phyloP scores from a whole-genome alignment of 192 early-diverging fungal species.

The Phlyctochytrium planicorne region DNA sequence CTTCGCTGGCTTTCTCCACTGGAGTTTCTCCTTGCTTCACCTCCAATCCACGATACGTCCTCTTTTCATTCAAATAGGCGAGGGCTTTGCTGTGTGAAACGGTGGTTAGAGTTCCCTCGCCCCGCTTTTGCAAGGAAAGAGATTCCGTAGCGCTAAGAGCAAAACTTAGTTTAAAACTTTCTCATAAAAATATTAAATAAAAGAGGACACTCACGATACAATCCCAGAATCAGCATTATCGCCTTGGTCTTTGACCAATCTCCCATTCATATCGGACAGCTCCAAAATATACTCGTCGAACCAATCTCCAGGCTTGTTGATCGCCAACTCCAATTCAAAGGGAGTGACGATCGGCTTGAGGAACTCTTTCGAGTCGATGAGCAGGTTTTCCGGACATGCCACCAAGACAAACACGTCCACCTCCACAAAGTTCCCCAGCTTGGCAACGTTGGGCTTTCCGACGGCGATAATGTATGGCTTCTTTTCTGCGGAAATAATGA shows the following conservation, averaged over 20 bases:
- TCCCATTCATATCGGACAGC: constrained; percentile 23
- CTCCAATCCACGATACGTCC: constrained; percentile 82
- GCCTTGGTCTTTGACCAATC: background rate
- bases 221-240: background rate
- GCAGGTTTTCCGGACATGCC: constrained; percentile 91
- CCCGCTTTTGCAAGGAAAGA: background rate
- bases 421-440: constrained; percentile 97
- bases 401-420: constrained; percentile 90
- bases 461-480: constrained; percentile 87
- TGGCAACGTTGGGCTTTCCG: constrained; percentile 93
- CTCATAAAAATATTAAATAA: background rate
- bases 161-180: background rate
- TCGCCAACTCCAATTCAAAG: constrained; percentile 83
- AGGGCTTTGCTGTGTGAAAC: constrained; percentile 58
- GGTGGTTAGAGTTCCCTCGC: background rate
- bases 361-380: constrained; percentile 90
- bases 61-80: constrained; percentile 65
- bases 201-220: background rate
- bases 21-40: constrained; percentile 64
- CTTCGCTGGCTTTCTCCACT: constrained; percentile 63
- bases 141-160: background rate
- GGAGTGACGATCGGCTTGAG: constrained; percentile 91
- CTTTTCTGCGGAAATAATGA: constrained; percentile 70
- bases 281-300: constrained; percentile 43
- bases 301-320: constrained; percentile 45